A percentile compares a stretch with the other conserved stretches of the same genome.
phyloP scores from a whole-genome alignment of 768 basidiomycete genomes.

The Leccinellum albellum region DNA sequence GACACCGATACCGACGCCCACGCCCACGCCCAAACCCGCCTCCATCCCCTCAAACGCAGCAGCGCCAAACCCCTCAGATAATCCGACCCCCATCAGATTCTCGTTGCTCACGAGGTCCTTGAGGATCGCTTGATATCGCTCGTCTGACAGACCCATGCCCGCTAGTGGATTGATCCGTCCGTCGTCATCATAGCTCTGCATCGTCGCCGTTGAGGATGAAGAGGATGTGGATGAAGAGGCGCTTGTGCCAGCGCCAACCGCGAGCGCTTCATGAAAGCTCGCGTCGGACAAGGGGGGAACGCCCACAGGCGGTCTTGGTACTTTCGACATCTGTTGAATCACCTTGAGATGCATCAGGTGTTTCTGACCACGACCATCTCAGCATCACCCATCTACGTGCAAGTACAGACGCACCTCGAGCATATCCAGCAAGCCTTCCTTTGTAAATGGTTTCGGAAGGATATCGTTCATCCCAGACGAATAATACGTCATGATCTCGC shows the following conservation, averaged over 20 bases:
- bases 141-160: conserved; percentile 84
- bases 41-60: conserved; percentile 15
- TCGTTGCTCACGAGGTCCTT: conserved; percentile 69
- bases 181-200: conserved; percentile 34
- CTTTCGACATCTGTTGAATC: conserved; percentile 69
- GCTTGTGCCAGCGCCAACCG: conserved; percentile 32
- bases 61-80: conserved; percentile 22
- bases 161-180: conserved; percentile 77
- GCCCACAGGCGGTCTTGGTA: conserved; percentile 60
- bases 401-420: conserved; percentile 59
- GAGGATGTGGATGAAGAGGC: neutral
- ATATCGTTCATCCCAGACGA: conserved; percentile 90
- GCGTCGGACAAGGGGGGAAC: conserved; percentile 56
- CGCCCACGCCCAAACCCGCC: conserved; percentile 7
- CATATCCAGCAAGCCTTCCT: conserved; percentile 85
- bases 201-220: conserved; percentile 26
- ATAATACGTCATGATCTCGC: conserved; percentile 83
- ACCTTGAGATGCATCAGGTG: conserved; percentile 84
- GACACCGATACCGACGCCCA: neutral
- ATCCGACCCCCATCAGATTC: conserved; percentile 45
- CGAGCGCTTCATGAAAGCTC: conserved; percentile 53
- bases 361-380: conserved; percentile 45
- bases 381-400: neutral
- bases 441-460: conserved; percentile 95
- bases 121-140: conserved; percentile 79